phyloP scores from a whole-genome alignment of 2,329 filamentous ascomycete species.

The Penicillium sp. region DNA sequence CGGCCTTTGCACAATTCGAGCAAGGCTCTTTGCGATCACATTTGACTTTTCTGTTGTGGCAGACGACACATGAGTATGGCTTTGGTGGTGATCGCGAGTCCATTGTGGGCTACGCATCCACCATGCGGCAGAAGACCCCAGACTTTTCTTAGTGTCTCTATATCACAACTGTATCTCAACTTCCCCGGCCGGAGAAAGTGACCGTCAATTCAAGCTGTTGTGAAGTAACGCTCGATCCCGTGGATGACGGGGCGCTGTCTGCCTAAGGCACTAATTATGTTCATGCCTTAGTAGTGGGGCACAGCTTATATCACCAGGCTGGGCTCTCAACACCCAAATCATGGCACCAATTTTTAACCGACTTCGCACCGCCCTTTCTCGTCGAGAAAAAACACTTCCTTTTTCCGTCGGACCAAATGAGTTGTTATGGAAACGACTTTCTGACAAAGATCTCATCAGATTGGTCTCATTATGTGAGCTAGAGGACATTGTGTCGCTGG shows the following conservation, averaged over 20 bases:
- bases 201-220: not conserved
- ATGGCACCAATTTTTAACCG: conserved; percentile 18
- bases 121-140: not conserved
- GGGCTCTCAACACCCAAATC: not conserved
- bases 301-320: not conserved
- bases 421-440: conserved; percentile 23
- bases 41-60: conserved; percentile 44
- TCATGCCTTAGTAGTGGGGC: not conserved
- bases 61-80: conserved; percentile 35
- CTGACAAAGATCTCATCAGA: conserved; percentile 17
- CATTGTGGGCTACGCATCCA: not conserved
- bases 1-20: conserved; percentile 46
- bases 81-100: conserved; percentile 23
- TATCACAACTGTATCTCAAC: not conserved
- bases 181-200: not conserved
- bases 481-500: conserved; percentile 20
- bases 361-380: conserved; percentile 15
- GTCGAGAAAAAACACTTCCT: conserved; percentile 6
- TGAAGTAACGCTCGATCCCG: not conserved
- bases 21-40: conserved; percentile 46
- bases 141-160: not conserved
- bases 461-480: conserved; percentile 22
- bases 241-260: not conserved
- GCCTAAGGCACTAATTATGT: not conserved
- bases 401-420: conserved; percentile 3